Evolutionary conservation across 179 eudicot genomes (phyloP).

Genomic region (Spinacia oleracea): DNA sequence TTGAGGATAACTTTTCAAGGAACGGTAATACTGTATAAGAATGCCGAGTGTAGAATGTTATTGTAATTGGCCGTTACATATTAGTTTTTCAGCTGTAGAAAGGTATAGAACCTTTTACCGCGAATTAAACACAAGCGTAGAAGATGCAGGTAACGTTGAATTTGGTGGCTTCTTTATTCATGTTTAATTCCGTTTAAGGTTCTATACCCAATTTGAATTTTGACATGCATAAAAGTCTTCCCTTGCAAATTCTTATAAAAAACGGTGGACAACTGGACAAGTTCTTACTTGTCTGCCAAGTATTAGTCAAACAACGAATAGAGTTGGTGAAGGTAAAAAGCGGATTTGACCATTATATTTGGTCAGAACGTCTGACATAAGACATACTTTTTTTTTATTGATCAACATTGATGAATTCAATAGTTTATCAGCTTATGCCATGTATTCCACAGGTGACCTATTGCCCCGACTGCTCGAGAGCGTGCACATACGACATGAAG

Average conservation of each 20-base stretch:
- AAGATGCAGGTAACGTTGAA: no score
- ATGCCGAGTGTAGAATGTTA: background rate
- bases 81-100: background rate
- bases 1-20: background rate
- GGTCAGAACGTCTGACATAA: no score
- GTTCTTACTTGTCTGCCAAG: no score
- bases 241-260: no score
- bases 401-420: background rate
- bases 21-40: background rate
- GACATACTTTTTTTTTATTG: background rate
- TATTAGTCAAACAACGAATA: no score
- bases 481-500: constrained; percentile 71
- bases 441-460: constrained; percentile 71
- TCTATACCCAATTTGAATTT: no score
- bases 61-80: background rate
- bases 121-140: no score
- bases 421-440: background rate
- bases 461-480: constrained; percentile 95
- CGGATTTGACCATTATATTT: no score
- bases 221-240: background rate
- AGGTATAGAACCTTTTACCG: background rate
- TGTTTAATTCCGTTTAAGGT: no score
- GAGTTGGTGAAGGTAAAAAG: no score
- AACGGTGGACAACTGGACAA: no score
- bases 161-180: no score